Base-by-base conservation (phyloP, 768 basidiomycete genomes). In the Lactarius hengduanensis region DNA sequence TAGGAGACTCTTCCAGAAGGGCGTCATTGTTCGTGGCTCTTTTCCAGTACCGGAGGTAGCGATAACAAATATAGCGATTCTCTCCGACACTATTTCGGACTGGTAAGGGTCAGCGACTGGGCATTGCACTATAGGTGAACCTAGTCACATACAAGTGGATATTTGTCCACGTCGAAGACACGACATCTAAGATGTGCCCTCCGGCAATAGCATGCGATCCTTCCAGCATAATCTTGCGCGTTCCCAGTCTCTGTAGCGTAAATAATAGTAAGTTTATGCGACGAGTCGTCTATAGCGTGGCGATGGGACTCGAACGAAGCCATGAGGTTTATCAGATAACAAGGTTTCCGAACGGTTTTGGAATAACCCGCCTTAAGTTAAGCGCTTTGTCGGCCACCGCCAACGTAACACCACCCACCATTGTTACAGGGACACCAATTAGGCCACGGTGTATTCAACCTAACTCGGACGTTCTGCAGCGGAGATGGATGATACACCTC, bases 181-280 rank as follows among this genome's bases (percentile, higher is more conserved):
- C 72, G 73, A 30, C 70, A 72, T 36, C 47, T 43, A 40, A 76
- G 85, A 61, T 79, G 82, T 38, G 88, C 82, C 34, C 88, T 80
- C 59, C 90, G 80, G 68, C 88, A 91, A 70, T 89, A 83, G 32
- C 89, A 81, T 1, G 90, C 88, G 41, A 94, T 82, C 34, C 85
- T 81, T 75, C 94, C 89, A 5, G 93, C 90, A 22, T 83, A 83
- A 73, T 94, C 90, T 73, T 90, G 87, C 0, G 94, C 89, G 66
- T 88, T 94, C 38, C 95, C 94, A 0, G 94, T 94, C 77, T 96
- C 93, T n/a, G 93, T 94, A 3, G 92, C 93, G 72, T 91, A 96
- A 1, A 96, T 80, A 64, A 96, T 85, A 62, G 91, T 79, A 59
- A 89, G 76, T 0, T 34, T 36, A 32, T 34, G 66, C 13, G 58